A percentile compares a stretch with the other conserved stretches of the same genome.
These are phyloP conservation scores for Hemileia vastatrix DNA, from an alignment of 1,284 basidiomycete species.

Conservation along the genomic window DNA sequence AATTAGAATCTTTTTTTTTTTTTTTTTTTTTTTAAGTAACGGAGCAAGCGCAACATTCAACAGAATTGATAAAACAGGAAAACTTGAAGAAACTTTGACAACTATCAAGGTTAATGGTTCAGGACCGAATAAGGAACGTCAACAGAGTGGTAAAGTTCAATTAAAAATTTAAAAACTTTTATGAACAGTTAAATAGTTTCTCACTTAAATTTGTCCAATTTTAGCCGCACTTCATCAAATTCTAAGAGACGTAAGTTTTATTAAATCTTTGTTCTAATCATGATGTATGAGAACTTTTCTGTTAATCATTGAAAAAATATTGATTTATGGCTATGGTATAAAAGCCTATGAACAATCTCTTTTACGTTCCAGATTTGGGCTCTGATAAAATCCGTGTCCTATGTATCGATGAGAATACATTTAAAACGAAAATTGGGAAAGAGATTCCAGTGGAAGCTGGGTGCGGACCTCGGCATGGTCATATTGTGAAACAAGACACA, in stretches of 20 bases:
- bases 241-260: conserved; percentile 4
- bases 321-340: background rate
- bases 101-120: background rate
- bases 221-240: conserved; percentile 15
- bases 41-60: too few species aligned
- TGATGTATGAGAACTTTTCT: background rate
- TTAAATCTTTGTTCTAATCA: background rate
- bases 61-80: too few species aligned
- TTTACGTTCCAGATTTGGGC: conserved; percentile 19
- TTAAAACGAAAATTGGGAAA: background rate
- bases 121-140: conserved; percentile 14
- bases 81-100: too few species aligned
- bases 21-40: conserved; percentile 2
- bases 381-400: conserved; percentile 8
- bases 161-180: too few species aligned
- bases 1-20: too few species aligned
- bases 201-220: too few species aligned
- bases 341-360: background rate
- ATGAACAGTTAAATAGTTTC: too few species aligned
- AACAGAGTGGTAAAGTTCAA: conserved; percentile 2
- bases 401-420: background rate
- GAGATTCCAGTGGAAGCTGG: conserved; percentile 7
- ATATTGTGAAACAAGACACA: background rate
- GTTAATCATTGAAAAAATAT: background rate
- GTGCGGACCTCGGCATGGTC: conserved; percentile 11